phyloP scores from a whole-genome alignment of 768 basidiomycete genomes.

The Pholiota conissans region DNA sequence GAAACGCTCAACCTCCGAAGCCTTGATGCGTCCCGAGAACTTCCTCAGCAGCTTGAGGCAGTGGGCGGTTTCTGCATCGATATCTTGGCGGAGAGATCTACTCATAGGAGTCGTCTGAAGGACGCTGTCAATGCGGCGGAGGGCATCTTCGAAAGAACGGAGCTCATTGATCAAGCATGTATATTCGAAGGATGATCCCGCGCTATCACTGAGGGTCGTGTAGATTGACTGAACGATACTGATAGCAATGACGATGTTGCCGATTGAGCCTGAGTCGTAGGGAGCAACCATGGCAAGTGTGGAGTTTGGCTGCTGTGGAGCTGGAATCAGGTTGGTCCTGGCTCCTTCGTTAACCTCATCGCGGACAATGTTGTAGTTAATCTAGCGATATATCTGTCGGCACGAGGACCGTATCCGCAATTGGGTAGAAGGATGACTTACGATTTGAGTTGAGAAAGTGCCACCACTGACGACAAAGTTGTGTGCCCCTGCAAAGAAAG shows the following conservation, averaged over 20 bases:
- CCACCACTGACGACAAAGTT: too few species aligned
- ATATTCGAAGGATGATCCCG: constrained; percentile 1
- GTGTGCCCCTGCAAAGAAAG: too few species aligned
- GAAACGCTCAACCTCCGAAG: neutral
- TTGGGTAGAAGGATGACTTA: too few species aligned
- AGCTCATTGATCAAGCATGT: constrained; percentile 2
- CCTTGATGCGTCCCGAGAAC: constrained; percentile 1
- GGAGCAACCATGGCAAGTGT: constrained; percentile 5
- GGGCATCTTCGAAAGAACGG: constrained; percentile 1
- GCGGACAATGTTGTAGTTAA: too few species aligned
- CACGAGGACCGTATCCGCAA: too few species aligned
- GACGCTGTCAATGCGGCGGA: neutral
- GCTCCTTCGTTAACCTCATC: too few species aligned
- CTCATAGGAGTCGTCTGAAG: neutral
- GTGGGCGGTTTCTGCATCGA: neutral
- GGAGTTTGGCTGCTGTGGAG: too few species aligned
- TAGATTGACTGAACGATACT: constrained; percentile 3
- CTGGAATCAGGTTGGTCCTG: too few species aligned
- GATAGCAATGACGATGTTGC: constrained; percentile 10
- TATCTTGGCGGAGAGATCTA: neutral
- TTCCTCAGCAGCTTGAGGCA: neutral
- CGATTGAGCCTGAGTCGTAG: constrained; percentile 3
- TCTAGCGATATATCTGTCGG: too few species aligned
- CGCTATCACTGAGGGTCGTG: constrained; percentile 7
- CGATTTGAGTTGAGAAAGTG: too few species aligned